These are phyloP conservation scores for Mortierella sp. DNA, from an alignment of 371 early-diverging fungal genomes.

Conservation along the genomic window DNA sequence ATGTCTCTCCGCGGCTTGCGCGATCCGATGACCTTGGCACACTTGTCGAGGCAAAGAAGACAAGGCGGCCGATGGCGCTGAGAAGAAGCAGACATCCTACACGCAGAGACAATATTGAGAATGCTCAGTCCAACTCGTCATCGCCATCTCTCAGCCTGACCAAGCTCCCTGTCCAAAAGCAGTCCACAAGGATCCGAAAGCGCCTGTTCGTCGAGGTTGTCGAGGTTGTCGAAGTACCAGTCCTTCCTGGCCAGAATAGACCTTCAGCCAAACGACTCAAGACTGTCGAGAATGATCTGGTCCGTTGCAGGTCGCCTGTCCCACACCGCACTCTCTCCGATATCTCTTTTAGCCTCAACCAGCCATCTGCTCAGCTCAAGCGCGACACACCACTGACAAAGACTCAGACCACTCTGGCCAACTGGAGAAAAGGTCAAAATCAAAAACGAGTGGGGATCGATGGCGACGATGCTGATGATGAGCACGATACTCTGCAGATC, in stretches of 20 bases:
- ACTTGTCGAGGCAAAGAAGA: constrained; percentile 15
- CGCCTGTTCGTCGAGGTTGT: constrained; percentile 22
- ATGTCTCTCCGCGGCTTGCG: constrained; percentile 23
- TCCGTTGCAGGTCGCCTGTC: constrained; percentile 14
- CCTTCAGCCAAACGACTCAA: constrained; percentile 17
- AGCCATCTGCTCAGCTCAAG: constrained; percentile 6
- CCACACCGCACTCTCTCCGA: constrained; percentile 46
- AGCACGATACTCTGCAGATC: constrained; percentile 14
- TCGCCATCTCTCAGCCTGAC: constrained; percentile 17
- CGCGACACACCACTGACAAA: constrained; percentile 6
- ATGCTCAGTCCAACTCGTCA: constrained; percentile 11
- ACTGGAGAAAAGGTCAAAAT: constrained; percentile 19
- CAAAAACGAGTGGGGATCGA: constrained; percentile 14
- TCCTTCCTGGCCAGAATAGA: constrained; percentile 8
- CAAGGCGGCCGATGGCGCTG: constrained; percentile 16
- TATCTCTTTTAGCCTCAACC: constrained; percentile 39
- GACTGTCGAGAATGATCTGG: constrained; percentile 10
- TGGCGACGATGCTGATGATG: constrained; percentile 46
- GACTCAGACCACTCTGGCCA: constrained; percentile 11
- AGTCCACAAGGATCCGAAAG: constrained; percentile 43
- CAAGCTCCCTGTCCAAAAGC: constrained; percentile 33
- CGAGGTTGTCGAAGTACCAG: constrained; percentile 10
- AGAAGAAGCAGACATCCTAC: constrained; percentile 18
- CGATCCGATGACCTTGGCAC: constrained; percentile 13
- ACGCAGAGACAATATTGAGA: constrained; percentile 40